Evolutionary conservation across 345 rosid species (phyloP).

Genomic region (Xanthoceras sorbifolium): DNA sequence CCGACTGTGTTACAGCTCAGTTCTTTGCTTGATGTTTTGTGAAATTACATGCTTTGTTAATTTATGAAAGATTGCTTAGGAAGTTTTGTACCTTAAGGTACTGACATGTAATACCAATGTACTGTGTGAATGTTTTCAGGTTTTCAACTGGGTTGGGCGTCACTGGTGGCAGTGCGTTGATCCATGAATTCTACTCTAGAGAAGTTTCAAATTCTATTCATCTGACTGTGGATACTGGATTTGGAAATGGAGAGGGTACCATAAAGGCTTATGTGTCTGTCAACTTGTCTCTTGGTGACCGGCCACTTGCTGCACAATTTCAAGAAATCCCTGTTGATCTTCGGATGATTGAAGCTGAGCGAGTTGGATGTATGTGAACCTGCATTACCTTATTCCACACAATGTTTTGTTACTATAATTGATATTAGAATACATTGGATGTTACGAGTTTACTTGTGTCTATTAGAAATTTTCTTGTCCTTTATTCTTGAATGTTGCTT

Average conservation of each 20-base stretch:
- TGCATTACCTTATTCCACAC: background rate
- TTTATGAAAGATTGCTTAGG: background rate
- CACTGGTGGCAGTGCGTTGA: constrained; percentile 84
- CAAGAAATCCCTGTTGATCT: constrained; percentile 97
- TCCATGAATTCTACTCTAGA: constrained; percentile 90
- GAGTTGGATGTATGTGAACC: constrained; percentile 78
- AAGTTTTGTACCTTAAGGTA: background rate
- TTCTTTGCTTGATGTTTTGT: background rate
- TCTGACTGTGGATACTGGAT: constrained; percentile 85
- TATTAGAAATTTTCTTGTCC: background rate
- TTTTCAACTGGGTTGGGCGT: constrained; percentile 95
- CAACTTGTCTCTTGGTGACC: constrained; percentile 80
- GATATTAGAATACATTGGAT: background rate
- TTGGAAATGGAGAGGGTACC: constrained; percentile 71
- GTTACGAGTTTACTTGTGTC: background rate
- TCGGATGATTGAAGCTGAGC: constrained; percentile 92
- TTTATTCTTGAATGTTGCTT: background rate
- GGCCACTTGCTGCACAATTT: constrained; percentile 87
- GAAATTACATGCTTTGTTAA: background rate
- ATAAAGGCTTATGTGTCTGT: constrained; percentile 81
- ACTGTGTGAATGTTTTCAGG: constrained; percentile 43
- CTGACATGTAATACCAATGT: constrained; percentile 3
- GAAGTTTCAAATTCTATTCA: constrained; percentile 91
- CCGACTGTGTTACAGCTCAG: background rate
- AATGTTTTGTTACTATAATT: background rate